Percentiles rank a stretch among this genome's conserved stretches.
Evolutionary conservation across 1,284 basidiomycete species (phyloP).

Genomic region (Ceratobasidium theobromae): DNA sequence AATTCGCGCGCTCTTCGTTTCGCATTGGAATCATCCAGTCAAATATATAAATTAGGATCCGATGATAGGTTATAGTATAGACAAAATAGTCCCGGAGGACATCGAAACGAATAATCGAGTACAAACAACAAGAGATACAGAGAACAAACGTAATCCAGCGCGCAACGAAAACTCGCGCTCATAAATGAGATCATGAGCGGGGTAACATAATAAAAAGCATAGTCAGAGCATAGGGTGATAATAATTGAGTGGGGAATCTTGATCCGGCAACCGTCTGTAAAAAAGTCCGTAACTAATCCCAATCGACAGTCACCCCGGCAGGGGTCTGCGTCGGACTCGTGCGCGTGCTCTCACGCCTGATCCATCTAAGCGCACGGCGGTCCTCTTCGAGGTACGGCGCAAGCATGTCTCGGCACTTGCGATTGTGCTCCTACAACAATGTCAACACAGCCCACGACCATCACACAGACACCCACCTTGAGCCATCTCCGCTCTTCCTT

Average conservation of each 20-base stretch:
- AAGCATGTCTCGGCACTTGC: slow-evolving; percentile 69
- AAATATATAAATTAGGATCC: not conserved
- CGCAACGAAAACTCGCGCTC: not conserved
- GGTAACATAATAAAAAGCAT: no score
- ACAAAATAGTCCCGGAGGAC: no score
- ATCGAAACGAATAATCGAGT: not conserved
- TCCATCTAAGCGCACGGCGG: slow-evolving; percentile 77
- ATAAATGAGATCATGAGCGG: no score
- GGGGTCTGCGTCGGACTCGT: slow-evolving; percentile 38
- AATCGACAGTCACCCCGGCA: slow-evolving; percentile 70
- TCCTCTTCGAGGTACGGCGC: slow-evolving; percentile 75
- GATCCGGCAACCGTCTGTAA: not conserved
- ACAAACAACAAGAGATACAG: not conserved
- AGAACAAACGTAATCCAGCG: not conserved
- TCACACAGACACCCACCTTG: slow-evolving; percentile 54
- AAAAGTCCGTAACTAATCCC: slow-evolving; percentile 53
- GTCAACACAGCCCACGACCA: slow-evolving; percentile 7
- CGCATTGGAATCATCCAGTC: no score
- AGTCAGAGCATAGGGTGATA: no score
- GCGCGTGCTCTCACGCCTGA: slow-evolving; percentile 59
- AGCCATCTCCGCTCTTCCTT: slow-evolving; percentile 89
- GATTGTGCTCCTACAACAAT: slow-evolving; percentile 72
- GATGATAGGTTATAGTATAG: no score
- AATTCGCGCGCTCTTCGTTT: no score
- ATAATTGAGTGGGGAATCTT: not conserved